Percentiles rank a stretch among this genome's conserved stretches.
Conservation (phyloP, 2,329 filamentous ascomycete species). For the Ploettnerulaceae sp. region DNA sequence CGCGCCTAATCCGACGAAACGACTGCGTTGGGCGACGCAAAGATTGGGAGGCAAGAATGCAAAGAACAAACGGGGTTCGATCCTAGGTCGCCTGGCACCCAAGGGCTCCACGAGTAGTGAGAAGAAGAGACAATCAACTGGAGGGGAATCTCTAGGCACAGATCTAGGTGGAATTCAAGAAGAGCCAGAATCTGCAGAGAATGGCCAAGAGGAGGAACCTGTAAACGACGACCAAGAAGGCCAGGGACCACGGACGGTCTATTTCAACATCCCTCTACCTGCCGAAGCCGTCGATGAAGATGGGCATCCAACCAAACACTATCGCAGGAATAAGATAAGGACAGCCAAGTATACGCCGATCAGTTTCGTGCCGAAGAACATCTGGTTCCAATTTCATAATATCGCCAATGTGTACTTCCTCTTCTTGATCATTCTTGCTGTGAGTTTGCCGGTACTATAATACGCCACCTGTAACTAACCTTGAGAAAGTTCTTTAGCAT, state of each 20-base stretch:
- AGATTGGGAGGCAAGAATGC: slow-evolving; percentile 73
- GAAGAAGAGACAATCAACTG: slow-evolving; percentile 58
- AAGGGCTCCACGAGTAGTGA: slow-evolving; percentile 52
- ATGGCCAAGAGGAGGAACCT: slow-evolving; percentile 27
- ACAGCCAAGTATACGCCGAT: slow-evolving; percentile 96
- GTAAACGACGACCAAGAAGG: slow-evolving; percentile 37
- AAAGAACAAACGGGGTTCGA: slow-evolving; percentile 72
- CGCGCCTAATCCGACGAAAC: slow-evolving; percentile 59
- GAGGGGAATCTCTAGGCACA: slow-evolving; percentile 34
- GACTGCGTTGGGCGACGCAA: slow-evolving; percentile 95
- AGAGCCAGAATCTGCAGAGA: slow-evolving; percentile 21
- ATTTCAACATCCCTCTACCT: slow-evolving; percentile 82
- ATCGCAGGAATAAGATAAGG: slow-evolving; percentile 90
- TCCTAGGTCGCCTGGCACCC: slow-evolving; percentile 71
- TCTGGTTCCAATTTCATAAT: slow-evolving; percentile 98
- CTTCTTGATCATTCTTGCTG: slow-evolving; percentile 88
- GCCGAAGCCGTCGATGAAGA: slow-evolving; percentile 72
- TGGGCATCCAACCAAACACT: slow-evolving; percentile 65
- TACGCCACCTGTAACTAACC: slow-evolving; percentile 25
- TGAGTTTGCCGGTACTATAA: slow-evolving; percentile 50
- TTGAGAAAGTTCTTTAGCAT: slow-evolving; percentile 80
- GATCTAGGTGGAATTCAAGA: slow-evolving; percentile 32
- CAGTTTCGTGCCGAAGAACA: slow-evolving; percentile 92
- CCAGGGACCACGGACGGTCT: slow-evolving; percentile 54
- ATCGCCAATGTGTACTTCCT: slow-evolving; percentile 98